These are phyloP conservation scores for Tetradesmus lagerheimii DNA, from an alignment of 139 green algal genomes.

Conservation along the genomic window DNA sequence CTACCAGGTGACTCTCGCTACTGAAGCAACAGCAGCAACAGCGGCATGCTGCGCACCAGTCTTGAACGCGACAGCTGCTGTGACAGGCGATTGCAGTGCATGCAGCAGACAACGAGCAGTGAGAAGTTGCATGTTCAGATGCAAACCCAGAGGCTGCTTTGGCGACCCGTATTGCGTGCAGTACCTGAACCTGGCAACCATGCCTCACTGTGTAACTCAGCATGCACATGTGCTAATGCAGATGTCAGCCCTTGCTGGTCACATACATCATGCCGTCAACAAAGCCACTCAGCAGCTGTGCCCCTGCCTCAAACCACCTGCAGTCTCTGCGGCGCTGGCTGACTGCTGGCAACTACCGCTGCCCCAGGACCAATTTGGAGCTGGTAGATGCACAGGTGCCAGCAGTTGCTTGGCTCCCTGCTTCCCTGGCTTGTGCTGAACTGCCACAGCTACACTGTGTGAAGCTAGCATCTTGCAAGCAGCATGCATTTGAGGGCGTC, in stretches of 20 bases:
- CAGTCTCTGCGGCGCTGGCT: conserved; percentile 38
- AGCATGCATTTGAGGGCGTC: not conserved
- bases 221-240: not conserved
- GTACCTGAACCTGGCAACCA: too few relatives aligned
- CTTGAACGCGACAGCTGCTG: not conserved
- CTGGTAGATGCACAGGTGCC: conserved; percentile 52
- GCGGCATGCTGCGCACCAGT: not conserved
- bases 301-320: not conserved
- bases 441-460: not conserved
- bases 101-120: too few relatives aligned
- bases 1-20: not conserved
- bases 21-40: too few relatives aligned
- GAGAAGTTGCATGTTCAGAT: too few relatives aligned
- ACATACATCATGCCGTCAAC: not conserved
- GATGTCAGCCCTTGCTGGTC: not conserved
- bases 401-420: not conserved
- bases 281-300: not conserved
- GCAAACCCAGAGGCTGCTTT: too few relatives aligned
- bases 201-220: not conserved
- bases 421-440: not conserved
- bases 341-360: conserved; percentile 23
- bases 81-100: not conserved
- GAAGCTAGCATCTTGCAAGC: not conserved
- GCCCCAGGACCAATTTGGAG: conserved; percentile 52
- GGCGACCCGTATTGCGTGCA: too few relatives aligned